These are phyloP conservation scores for Pleurotus eryngii DNA, from an alignment of 768 basidiomycete genomes.

Conservation along the genomic window DNA sequence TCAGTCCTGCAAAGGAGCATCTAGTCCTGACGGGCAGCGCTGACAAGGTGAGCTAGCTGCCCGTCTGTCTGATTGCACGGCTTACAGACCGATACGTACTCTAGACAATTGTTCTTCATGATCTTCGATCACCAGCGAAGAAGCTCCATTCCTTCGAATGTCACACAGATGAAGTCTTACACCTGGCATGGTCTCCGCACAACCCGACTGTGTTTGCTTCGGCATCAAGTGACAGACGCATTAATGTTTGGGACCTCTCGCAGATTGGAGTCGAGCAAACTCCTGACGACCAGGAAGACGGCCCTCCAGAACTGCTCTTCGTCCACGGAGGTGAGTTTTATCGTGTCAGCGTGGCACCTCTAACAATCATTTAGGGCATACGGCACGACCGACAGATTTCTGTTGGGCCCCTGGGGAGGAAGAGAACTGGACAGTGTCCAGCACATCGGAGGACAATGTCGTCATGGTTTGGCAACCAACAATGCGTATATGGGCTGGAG, in stretches of 20 bases:
- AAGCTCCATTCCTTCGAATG: conserved; percentile 89
- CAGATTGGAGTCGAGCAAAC: conserved; percentile 94
- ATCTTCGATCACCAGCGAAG: conserved; percentile 69
- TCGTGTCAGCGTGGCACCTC: not conserved
- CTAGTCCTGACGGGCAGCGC: conserved; percentile 89
- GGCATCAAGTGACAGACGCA: conserved; percentile 87
- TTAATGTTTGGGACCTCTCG: conserved; percentile 93
- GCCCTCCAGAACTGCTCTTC: conserved; percentile 94
- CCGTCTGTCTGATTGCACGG: too few relatives aligned
- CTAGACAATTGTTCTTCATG: conserved; percentile 87
- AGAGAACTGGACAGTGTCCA: conserved; percentile 84
- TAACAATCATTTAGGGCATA: conserved; percentile 59
- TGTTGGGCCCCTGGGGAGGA: conserved; percentile 86
- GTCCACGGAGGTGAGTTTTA: conserved; percentile 79
- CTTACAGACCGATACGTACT: too few relatives aligned
- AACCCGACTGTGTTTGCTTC: conserved; percentile 91
- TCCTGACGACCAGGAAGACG: conserved; percentile 97
- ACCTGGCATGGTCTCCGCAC: conserved; percentile 94
- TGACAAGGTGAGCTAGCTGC: conserved; percentile 67
- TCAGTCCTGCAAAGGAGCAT: conserved; percentile 77
- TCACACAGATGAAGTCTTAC: conserved; percentile 93
- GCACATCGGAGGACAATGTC: conserved; percentile 95
- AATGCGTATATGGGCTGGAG: conserved; percentile 90
- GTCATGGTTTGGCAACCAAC: conserved; percentile 98
- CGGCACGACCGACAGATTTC: conserved; percentile 88